phyloP scores from a whole-genome alignment of 495 filamentous ascomycete species.

The Aspergillus sparsus region DNA sequence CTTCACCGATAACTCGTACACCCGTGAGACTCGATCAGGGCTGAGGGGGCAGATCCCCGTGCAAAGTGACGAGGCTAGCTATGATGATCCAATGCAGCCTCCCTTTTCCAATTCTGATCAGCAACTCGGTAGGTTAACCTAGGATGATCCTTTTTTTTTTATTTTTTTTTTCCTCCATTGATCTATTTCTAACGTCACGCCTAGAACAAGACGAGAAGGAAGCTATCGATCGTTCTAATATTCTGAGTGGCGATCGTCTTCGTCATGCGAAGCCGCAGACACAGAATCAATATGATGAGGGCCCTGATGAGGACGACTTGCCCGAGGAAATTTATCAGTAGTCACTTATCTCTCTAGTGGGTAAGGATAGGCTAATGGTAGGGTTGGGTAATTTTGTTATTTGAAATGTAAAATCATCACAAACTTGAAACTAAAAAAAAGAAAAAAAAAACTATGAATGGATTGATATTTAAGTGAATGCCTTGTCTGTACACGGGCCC shows the following conservation, averaged over 20 bases:
- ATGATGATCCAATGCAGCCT: slow-evolving; percentile 30
- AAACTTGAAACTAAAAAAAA: too few relatives aligned
- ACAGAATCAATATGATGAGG: slow-evolving; percentile 31
- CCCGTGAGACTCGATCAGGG: slow-evolving; percentile 15
- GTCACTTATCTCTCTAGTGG: too few relatives aligned
- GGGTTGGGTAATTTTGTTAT: too few relatives aligned
- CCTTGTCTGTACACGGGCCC: too few relatives aligned
- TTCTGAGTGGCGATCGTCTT: slow-evolving; percentile 29
- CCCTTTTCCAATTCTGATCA: slow-evolving; percentile 27
- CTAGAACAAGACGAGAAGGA: slow-evolving; percentile 30
- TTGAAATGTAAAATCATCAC: too few relatives aligned
- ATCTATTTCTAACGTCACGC: not conserved
- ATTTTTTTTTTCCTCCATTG: not conserved
- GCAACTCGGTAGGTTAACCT: slow-evolving; percentile 26
- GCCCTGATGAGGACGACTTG: slow-evolving; percentile 33
- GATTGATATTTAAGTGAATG: too few relatives aligned
- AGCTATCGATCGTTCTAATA: slow-evolving; percentile 29
- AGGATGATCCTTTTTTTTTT: too few relatives aligned
- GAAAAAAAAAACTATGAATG: too few relatives aligned
- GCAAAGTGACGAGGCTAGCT: slow-evolving; percentile 14
- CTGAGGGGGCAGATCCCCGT: slow-evolving; percentile 18
- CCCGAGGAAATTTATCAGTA: slow-evolving; percentile 15
- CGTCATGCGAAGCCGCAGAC: slow-evolving; percentile 33
- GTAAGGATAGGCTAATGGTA: too few relatives aligned
- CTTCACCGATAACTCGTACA: slow-evolving; percentile 26